Base-by-base conservation (phyloP, 768 basidiomycete genomes). In the Dentipellis fragilis region DNA sequence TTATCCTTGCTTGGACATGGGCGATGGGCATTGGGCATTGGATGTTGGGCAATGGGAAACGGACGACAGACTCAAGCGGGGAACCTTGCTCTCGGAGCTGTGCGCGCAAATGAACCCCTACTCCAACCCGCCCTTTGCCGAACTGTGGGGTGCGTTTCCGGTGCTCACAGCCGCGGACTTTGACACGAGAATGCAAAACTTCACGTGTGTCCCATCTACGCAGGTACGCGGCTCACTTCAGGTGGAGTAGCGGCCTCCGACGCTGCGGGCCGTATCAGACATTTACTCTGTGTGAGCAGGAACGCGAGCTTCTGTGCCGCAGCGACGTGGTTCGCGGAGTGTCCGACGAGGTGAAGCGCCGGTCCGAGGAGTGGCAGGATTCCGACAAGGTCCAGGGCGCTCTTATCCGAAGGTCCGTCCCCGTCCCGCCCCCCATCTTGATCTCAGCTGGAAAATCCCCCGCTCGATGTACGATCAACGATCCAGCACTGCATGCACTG, bases 291-390 rank as follows among this genome's bases (percentile, higher is more conserved):
- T 36, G 34, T 50, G 38, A 35, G 51, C 49, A 49, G 51, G 57
- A 45, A 23, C n/a, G 51, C 55, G 38, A 61, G 55, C 35, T 45
- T 45, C 19, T 19, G 42, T 66, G 76, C 42, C 72, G 77, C 38
- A 61, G 75, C 37, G 78, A 83, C 54, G 78, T 87, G 48, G 77
- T 80, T 3, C 75, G 87, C 59, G 87, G 86, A 2, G 75, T 87
- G 61, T 71, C 77, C 8, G 59, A 68, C 22, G 55, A 65, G 5
- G 68, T 69, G 16, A 61, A 72, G 17, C 58, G 58, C 14, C 61
- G 64, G 2, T 81, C 78, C 60, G 65, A 75, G 19, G 66, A 65
- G 12, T 76, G 76, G 77, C 64, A n/a, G 58, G 67, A 57, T 21
- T 59, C 62, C 50, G 42, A 45, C 42, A n/a, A 12, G 42, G 52